Base-by-base conservation (phyloP, 179 eudicot species). In the Amaranthus tricolor region DNA sequence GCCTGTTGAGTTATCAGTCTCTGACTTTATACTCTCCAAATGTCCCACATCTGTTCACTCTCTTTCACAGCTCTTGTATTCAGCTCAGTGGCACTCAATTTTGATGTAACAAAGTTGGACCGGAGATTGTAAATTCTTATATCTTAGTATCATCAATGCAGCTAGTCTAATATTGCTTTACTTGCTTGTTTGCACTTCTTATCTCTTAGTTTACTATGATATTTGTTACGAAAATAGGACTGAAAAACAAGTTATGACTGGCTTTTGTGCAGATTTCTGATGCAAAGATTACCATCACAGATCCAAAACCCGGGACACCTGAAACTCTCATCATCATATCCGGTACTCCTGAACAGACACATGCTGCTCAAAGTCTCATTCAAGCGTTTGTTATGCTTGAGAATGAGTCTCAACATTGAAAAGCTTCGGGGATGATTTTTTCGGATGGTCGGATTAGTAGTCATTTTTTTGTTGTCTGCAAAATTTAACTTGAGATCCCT, bases 271-370 rank as follows among this genome's bases (percentile, higher is more conserved):
- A 95, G 98, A 89, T 93, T 68, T 91, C 99, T 11, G 98, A 93
- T 49, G 99, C 99, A 13, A 86, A 85, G 86, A 80, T 95, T 76
- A 88, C 85, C 47, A 93, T 95, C 45, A 86, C 79, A 55, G 94
- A 93, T 68, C 88, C 96, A 6, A 88, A 89, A 84, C 96, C 89
- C 40, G 96, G 98, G 62, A 89, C 94, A 8, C 70, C 80, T 62
- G 99, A 95, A 85, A 93, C 99, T 62, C 72, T 83, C 40, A 88
- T 95, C 50, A 84, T 85, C 68, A 95, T 95, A 74, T 93, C 97
- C 14, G 99, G 99, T 58, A 88, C 95, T 48, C 99, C 99, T 24
- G 98, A 95, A 79, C 94, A 95, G 85, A 87, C 99, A n/a, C 87
- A 87, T 86, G 99, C 98, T 45, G 99, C 99, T 40, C 99, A 95